These are phyloP conservation scores for Neonectria coccinea DNA, from an alignment of 2,329 filamentous ascomycete species.

Conservation along the genomic window DNA sequence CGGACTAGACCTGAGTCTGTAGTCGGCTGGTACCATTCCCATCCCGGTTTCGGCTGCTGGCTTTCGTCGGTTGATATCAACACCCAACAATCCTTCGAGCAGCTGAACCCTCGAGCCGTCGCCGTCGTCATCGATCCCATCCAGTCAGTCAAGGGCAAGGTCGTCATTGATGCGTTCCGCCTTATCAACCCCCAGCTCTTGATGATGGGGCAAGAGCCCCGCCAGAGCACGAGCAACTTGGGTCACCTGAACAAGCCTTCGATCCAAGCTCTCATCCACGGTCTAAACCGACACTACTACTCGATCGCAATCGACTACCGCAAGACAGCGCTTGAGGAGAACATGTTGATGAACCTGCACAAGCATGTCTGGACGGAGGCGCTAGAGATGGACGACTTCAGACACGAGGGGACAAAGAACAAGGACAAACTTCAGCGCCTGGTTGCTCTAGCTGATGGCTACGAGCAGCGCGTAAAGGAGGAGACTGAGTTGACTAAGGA, in stretches of 20 bases:
- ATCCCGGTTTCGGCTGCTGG: slow-evolving; percentile 99
- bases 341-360: slow-evolving; percentile 99
- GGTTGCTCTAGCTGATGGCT: slow-evolving; percentile 90
- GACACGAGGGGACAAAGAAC: slow-evolving; percentile 83
- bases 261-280: slow-evolving; percentile 99
- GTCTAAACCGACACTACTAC: slow-evolving; percentile 98
- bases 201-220: slow-evolving; percentile 97
- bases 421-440: slow-evolving; percentile 89
- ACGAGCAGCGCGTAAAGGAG: slow-evolving; percentile 99
- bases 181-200: slow-evolving; percentile 97
- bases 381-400: slow-evolving; percentile 96
- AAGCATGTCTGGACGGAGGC: slow-evolving; percentile 99
- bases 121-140: slow-evolving; percentile 98
- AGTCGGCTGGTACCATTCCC: slow-evolving; percentile 99
- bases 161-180: slow-evolving; percentile 98
- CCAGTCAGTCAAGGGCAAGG: slow-evolving; percentile 99
- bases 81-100: slow-evolving; percentile 99
- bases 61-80: slow-evolving; percentile 99
- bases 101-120: slow-evolving; percentile 94
- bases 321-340: slow-evolving; percentile 97
- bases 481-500: slow-evolving; percentile 98
- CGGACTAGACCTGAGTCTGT: slow-evolving; percentile 86
- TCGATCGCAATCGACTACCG: slow-evolving; percentile 98
- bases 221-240: slow-evolving; percentile 97
- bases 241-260: slow-evolving; percentile 99